Percentiles rank a stretch among this genome's conserved stretches.
Evolutionary conservation across 352 stramenopile species (phyloP).

Genomic region (Phytophthora sp.): DNA sequence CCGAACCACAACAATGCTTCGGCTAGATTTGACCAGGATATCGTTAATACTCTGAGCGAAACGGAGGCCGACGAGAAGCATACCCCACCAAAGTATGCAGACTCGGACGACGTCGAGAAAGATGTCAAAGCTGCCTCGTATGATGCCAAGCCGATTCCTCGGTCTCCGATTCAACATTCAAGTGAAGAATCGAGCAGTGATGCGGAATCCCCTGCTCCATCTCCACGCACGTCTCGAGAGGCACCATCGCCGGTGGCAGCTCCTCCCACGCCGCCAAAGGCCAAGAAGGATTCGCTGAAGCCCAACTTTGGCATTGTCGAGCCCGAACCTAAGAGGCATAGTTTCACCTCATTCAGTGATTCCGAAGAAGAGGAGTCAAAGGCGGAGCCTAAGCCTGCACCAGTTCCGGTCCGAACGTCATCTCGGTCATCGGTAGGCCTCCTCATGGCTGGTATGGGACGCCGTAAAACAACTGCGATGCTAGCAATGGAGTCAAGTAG

Average conservation of each 20-base stretch:
- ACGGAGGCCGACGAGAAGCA: slow-evolving; percentile 27
- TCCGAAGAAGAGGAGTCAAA: slow-evolving; percentile 87
- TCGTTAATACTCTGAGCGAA: slow-evolving; percentile 35
- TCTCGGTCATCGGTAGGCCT: slow-evolving; percentile 51
- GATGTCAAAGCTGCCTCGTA: slow-evolving; percentile 27
- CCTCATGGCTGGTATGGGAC: slow-evolving; percentile 64
- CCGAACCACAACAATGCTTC: slow-evolving; percentile 33
- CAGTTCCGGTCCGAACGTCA: slow-evolving; percentile 46
- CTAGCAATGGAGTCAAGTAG: slow-evolving; percentile 83
- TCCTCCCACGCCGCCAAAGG: slow-evolving; percentile 37
- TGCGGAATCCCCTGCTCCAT: slow-evolving; percentile 15
- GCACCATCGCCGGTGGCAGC: slow-evolving; percentile 24
- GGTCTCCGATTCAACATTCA: slow-evolving; percentile 23
- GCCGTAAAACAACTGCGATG: slow-evolving; percentile 71
- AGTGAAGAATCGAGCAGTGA: slow-evolving; percentile 31
- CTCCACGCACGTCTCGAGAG: slow-evolving; percentile 21
- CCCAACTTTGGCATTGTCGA: slow-evolving; percentile 82
- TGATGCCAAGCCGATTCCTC: slow-evolving; percentile 25
- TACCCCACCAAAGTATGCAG: slow-evolving; percentile 10
- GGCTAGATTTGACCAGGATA: slow-evolving; percentile 49
- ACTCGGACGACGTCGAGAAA: slow-evolving; percentile 35
- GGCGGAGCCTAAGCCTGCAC: slow-evolving; percentile 60
- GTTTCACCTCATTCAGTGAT: slow-evolving; percentile 88
- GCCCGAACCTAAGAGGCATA: slow-evolving; percentile 64
- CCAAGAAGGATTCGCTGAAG: slow-evolving; percentile 46